A percentile compares a stretch with the other conserved stretches of the same genome.
phyloP scores from a whole-genome alignment of 2,329 filamentous ascomycete genomes.

The Colletotrichum sp. region DNA sequence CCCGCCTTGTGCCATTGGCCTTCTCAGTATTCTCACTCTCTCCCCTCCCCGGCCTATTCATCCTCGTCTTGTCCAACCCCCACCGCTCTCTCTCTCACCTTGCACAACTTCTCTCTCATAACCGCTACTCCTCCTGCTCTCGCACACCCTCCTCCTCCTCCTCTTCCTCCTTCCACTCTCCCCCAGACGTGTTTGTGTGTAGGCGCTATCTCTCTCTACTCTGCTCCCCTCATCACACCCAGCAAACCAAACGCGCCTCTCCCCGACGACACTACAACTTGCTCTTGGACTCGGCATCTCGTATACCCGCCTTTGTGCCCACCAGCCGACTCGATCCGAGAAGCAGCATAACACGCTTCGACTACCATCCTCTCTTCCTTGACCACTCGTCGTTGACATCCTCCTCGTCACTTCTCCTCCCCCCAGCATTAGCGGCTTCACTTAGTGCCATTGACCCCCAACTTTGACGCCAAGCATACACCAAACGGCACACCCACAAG shows the following conservation, averaged over 20 bases:
- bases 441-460: constrained; percentile 14
- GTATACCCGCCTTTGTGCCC: neutral
- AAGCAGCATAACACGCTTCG: neutral
- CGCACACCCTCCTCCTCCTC: neutral
- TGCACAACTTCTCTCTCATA: constrained; percentile 3
- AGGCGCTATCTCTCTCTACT: neutral
- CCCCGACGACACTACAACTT: neutral
- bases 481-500: constrained; percentile 1
- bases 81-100: neutral
- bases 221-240: neutral
- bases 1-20: neutral
- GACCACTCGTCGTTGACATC: neutral
- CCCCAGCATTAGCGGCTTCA: constrained; percentile 7
- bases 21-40: neutral
- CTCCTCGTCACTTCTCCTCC: neutral
- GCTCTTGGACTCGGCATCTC: neutral
- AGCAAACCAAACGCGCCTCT: neutral
- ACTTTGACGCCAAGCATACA: constrained; percentile 10
- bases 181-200: neutral
- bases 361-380: neutral
- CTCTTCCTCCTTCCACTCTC: neutral
- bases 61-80: neutral
- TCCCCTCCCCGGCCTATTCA: neutral
- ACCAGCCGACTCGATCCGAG: neutral
- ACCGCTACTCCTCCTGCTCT: neutral